Percentiles rank a stretch among this genome's conserved stretches.
phyloP scores from a whole-genome alignment of 192 early-diverging fungal genomes.

The Glomus cerebriforme region DNA sequence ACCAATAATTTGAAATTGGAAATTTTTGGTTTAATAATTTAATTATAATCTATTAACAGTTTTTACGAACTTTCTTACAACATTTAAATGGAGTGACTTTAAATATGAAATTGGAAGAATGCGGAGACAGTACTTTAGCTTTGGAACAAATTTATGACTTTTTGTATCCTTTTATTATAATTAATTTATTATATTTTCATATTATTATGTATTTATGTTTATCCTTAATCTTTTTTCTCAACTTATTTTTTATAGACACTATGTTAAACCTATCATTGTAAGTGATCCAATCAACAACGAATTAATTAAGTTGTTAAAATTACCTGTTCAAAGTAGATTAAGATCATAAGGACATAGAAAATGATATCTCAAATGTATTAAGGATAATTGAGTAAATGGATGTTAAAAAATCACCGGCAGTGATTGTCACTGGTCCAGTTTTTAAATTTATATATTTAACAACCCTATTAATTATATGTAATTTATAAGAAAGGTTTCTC shows the following conservation, averaged over 20 bases:
- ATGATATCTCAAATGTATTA: too few relatives aligned
- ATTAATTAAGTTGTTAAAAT: slow-evolving; percentile 9
- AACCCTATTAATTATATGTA: too few relatives aligned
- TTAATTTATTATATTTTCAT: neutral
- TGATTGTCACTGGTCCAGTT: too few relatives aligned
- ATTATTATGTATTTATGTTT: neutral
- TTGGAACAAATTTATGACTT: slow-evolving; percentile 34
- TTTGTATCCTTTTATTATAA: slow-evolving; percentile 13
- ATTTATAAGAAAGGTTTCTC: too few relatives aligned
- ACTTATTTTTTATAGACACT: slow-evolving; percentile 5
- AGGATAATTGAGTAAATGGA: too few relatives aligned
- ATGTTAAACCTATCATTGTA: slow-evolving; percentile 14
- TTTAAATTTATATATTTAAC: too few relatives aligned
- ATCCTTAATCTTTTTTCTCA: neutral
- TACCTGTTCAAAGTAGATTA: slow-evolving; percentile 27
- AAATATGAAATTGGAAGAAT: slow-evolving; percentile 13
- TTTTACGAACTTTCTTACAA: slow-evolving; percentile 8
- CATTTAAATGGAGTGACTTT: slow-evolving; percentile 1
- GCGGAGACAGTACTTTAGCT: slow-evolving; percentile 12
- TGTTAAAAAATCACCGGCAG: too few relatives aligned
- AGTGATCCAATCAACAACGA: neutral
- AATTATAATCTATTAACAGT: slow-evolving; percentile 4
- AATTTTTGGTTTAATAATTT: neutral
- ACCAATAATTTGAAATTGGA: neutral
- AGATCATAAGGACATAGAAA: too few relatives aligned